Base-by-base conservation (phyloP, 139 green algal species). In the Coccomyxa sp. region DNA sequence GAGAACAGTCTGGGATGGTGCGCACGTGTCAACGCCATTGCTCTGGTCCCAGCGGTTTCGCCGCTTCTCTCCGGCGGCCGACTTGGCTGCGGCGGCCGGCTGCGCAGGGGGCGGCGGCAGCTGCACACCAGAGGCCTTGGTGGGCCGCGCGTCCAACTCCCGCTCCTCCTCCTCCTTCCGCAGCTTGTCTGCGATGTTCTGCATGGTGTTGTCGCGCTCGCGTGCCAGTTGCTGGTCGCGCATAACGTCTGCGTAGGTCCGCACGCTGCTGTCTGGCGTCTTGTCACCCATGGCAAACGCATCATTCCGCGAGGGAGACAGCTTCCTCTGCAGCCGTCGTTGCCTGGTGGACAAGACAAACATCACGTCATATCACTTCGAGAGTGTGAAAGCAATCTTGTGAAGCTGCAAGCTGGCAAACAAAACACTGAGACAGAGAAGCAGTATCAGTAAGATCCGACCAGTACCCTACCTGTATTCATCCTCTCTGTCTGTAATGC, bases 171-270 rank as follows among this genome's bases (percentile, higher is more conserved):
- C 87, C 59, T 86, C 79, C 63, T 90, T 85, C 82, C 91, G 88
- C 86, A 94, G 89, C 87, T 98, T 96, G 59, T 94, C 91, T 27
- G 84, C 83, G 74, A 99, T 99, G 83, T 98, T 97, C 23, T 89
- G 83, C 77, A 86, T 58, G 15, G 96, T 98, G 82, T 99, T 98
- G 82, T 98, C 95, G 57, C 92, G 90, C 89, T 98, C 95, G 12
- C 94, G 86, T 68, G 92, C 88, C 77, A 98, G 84, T 87, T 92
- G 85, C 85, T 93, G 85, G 84, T 97, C 92, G 10, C 89, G 86
- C 92, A 99, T 96, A 13, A 96, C 90, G 80, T 99, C 96, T 13
- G 92, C 96, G 80, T 98, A 99, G 11, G 92, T 98, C 45, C 90
- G 86, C 51, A 94, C 90, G n/a, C 88, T 79, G 11, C 90, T 86